Conservation (phyloP, 495 filamentous ascomycete species). For the Pyronema omphalodes region DNA sequence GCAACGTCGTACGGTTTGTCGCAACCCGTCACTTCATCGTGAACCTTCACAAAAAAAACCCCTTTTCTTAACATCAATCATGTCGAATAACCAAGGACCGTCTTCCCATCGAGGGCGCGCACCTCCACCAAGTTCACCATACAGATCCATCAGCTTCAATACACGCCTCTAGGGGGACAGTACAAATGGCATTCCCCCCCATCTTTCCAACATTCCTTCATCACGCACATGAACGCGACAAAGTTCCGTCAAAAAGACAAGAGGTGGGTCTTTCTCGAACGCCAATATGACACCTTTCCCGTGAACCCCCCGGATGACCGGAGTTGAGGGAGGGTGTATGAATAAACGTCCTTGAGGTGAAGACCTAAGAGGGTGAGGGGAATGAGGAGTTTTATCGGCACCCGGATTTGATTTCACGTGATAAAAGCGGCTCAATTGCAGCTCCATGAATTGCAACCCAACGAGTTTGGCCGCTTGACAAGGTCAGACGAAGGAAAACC, state of each 20-base stretch:
- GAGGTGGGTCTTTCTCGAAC: constrained; percentile 16
- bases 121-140: constrained; percentile 10
- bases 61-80: not conserved
- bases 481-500: no score
- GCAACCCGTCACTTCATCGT: no score
- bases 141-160: not conserved
- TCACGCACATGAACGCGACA: not conserved
- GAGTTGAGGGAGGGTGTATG: constrained; percentile 11
- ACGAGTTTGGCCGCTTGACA: no score
- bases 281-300: constrained; percentile 18
- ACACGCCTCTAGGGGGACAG: not conserved
- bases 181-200: constrained; percentile 8
- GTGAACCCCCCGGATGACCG: constrained; percentile 4
- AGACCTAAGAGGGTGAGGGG: not conserved
- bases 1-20: not conserved
- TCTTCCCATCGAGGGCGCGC: not conserved
- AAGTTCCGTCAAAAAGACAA: not conserved
- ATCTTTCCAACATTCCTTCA: constrained; percentile 4
- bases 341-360: constrained; percentile 19
- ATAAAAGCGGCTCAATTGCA: not conserved
- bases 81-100: not conserved
- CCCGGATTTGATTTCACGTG: not conserved
- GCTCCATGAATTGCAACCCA: not conserved
- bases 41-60: not conserved
- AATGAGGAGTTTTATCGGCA: not conserved